Evolutionary conservation across 257 asterid genomes (phyloP).

Genomic region (Solanum paucissectum): DNA sequence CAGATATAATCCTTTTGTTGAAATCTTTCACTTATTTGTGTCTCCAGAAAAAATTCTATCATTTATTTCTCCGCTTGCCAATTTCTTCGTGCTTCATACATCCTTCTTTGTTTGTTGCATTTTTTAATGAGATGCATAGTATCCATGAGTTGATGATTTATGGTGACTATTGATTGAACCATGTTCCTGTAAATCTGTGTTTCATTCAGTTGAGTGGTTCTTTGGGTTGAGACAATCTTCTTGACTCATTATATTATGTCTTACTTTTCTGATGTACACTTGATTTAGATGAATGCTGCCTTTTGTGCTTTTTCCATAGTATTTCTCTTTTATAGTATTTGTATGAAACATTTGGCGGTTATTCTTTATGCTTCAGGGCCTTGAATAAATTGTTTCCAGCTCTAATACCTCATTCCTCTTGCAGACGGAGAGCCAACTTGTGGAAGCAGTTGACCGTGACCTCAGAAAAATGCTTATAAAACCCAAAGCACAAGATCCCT

Average conservation of each 20-base stretch:
- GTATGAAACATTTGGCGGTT: neutral
- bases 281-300: neutral
- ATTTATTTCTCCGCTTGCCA: neutral
- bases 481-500: constrained; percentile 54
- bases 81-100: neutral
- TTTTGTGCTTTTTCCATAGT: neutral
- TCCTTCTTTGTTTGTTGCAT: neutral
- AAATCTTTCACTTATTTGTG: neutral
- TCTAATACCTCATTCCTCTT: constrained; percentile 8
- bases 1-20: neutral
- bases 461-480: constrained; percentile 86
- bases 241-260: neutral
- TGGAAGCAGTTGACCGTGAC: constrained; percentile 90
- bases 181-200: neutral
- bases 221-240: neutral
- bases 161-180: neutral
- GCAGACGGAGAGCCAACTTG: constrained; percentile 76
- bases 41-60: neutral
- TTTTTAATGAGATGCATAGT: neutral
- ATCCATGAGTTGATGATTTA: neutral
- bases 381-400: constrained; percentile 2
- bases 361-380: neutral
- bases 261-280: neutral
- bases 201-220: neutral
- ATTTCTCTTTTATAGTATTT: neutral